Evolutionary conservation across 148 eudicot species (phyloP).

Genomic region (Fagopyrum homotropicum): DNA sequence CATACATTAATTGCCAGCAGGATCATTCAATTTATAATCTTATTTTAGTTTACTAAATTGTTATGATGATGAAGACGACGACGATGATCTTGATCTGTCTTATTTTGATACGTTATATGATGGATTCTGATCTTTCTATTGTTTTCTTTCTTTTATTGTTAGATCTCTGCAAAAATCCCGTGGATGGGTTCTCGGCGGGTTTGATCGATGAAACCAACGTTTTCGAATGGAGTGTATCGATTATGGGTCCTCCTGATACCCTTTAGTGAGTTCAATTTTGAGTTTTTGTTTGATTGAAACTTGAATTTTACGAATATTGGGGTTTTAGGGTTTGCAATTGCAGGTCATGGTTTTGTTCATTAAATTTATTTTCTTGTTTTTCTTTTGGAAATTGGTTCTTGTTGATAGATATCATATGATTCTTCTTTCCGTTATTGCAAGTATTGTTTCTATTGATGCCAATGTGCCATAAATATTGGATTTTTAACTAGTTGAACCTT

Average conservation of each 20-base stretch:
- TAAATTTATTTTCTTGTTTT: neutral
- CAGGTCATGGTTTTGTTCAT: neutral
- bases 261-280: constrained; percentile 46
- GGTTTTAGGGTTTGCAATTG: neutral
- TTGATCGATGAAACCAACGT: constrained; percentile 66
- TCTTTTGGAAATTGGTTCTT: neutral
- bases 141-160: constrained; percentile 11
- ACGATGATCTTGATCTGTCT: neutral
- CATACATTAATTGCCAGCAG: neutral
- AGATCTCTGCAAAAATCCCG: constrained; percentile 82
- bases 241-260: constrained; percentile 88
- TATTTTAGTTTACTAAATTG: neutral
- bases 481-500: neutral
- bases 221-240: constrained; percentile 80
- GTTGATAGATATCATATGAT: neutral
- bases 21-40: constrained; percentile 12
- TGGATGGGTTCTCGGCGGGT: constrained; percentile 94
- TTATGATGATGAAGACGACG: neutral
- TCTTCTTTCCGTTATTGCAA: neutral
- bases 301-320: constrained; percentile 14
- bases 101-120: neutral
- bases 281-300: constrained; percentile 44
- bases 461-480: neutral
- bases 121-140: constrained; percentile 10
- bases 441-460: neutral